Base-by-base conservation (phyloP, 2,329 filamentous ascomycete species). In the Pseudopyricularia javanii region DNA sequence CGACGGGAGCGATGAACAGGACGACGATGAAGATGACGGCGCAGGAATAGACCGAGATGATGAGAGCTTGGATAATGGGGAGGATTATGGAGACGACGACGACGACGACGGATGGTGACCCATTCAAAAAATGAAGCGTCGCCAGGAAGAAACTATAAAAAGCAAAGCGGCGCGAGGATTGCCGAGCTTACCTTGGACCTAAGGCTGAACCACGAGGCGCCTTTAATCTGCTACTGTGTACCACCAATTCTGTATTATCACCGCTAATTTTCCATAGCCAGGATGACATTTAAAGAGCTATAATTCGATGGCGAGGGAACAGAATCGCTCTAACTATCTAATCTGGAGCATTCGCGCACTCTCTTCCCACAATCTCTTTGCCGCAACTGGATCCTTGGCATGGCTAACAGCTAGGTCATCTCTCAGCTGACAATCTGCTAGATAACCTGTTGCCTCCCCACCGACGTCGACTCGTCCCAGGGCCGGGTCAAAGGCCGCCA, bases 351-450 rank as follows among this genome's bases (percentile, higher is more conserved):
- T 54, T 5, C 48, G 47, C 59, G 76, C 73, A 47, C 70, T 74
- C 47, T 74, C 56, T 50, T 66, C 65, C 71, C 72, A 76, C 33
- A 75, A 54, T 50, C 63, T 67, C 35, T 71, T 68, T 1, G 68
- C 70, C n/a, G 64, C 59, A 7, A 67, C 67, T 0, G 62, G 60
- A 9, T 68, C 64, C 2, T 54, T 61, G 12, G 64, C 64, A 59
- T 69, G 62, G 8, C 56, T 50, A 1, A 51, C 57, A 1, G 61
- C 56, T 37, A 68, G 59, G 2, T 60, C 58, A 4, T 58, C 58
- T 7, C 50, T 52, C n/a, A 72, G 59, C 50, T 70, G 68, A 55
- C 68, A 70, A 54, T 73, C 68, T 32, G 62, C 58, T 20, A 76
- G 60, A 54, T 70, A 74, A 7, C 67, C 63, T 0, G 67, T 64